Percentiles rank a stretch among this genome's conserved stretches.
Evolutionary conservation across 495 filamentous ascomycete species (phyloP).

Genomic region (Aspergillus wentii): DNA sequence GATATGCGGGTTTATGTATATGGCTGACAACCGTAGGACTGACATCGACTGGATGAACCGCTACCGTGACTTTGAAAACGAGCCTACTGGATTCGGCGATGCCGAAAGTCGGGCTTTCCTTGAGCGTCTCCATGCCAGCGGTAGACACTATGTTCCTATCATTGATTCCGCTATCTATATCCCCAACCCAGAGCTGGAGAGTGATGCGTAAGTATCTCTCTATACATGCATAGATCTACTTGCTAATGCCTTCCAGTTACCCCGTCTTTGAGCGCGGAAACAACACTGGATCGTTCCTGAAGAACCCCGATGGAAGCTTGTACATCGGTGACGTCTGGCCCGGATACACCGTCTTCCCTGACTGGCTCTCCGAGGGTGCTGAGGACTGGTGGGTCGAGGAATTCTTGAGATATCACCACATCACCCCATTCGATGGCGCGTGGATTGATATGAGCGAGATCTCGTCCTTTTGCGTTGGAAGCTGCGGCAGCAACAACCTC

Average conservation of each 20-base stretch:
- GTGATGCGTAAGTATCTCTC: slow-evolving; percentile 59
- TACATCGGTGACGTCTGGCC: slow-evolving; percentile 66
- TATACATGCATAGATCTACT: too few relatives aligned
- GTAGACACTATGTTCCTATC: slow-evolving; percentile 77
- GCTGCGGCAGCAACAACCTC: slow-evolving; percentile 66
- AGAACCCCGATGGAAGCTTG: slow-evolving; percentile 55
- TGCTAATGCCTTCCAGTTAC: too few relatives aligned
- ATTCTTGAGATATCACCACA: slow-evolving; percentile 53
- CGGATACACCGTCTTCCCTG: slow-evolving; percentile 58
- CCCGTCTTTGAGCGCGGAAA: slow-evolving; percentile 48
- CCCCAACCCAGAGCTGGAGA: slow-evolving; percentile 65
- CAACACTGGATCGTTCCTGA: slow-evolving; percentile 62
- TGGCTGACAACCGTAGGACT: slow-evolving; percentile 26
- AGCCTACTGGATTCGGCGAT: slow-evolving; percentile 43
- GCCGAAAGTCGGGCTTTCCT: slow-evolving; percentile 58
- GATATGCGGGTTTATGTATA: background rate
- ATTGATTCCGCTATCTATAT: slow-evolving; percentile 80
- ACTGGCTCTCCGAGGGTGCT: slow-evolving; percentile 56
- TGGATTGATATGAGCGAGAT: slow-evolving; percentile 66
- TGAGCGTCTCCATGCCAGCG: slow-evolving; percentile 54
- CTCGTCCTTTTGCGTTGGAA: slow-evolving; percentile 80
- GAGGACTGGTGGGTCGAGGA: slow-evolving; percentile 69
- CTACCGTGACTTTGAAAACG: slow-evolving; percentile 57
- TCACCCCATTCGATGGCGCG: slow-evolving; percentile 54
- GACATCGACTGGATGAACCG: slow-evolving; percentile 57